Percentiles rank a stretch among this genome's conserved stretches.
These are phyloP conservation scores for Neurospora sp. DNA, from an alignment of 2,329 filamentous ascomycete species.

Conservation along the genomic window DNA sequence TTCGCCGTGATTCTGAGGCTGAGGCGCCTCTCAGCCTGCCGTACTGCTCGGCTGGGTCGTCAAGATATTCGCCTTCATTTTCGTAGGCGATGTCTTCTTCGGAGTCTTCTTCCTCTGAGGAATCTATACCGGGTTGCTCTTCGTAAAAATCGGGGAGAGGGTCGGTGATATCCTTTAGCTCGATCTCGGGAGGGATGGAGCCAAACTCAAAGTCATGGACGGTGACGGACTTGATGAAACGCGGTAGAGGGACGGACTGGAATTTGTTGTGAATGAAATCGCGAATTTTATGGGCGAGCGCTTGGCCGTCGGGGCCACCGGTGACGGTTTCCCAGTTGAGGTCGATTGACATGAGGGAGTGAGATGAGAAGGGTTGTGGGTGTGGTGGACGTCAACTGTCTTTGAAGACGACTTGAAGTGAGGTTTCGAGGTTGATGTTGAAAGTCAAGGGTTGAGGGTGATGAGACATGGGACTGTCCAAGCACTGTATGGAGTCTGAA, in stretches of 20 bases:
- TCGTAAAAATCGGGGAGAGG: conserved; percentile 96
- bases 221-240: conserved; percentile 93
- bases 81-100: conserved; percentile 27
- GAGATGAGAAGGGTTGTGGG: background rate
- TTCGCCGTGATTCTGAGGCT: background rate
- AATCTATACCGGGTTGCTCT: conserved; percentile 56
- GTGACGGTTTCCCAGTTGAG: conserved; percentile 94
- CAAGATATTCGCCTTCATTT: conserved; percentile 26
- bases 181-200: conserved; percentile 67
- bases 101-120: conserved; percentile 41
- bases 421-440: background rate
- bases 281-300: conserved; percentile 76
- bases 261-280: conserved; percentile 94
- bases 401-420: background rate
- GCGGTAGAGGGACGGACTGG: conserved; percentile 79
- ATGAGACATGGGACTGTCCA: background rate
- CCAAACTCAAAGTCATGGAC: conserved; percentile 95
- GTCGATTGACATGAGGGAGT: conserved; percentile 75
- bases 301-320: conserved; percentile 74
- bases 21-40: conserved; percentile 5
- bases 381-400: background rate
- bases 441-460: background rate
- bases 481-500: background rate
- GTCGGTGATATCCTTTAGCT: conserved; percentile 94
- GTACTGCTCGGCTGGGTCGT: conserved; percentile 18